These are phyloP conservation scores for Tulasnella sp. DNA, from an alignment of 768 basidiomycete species.

Conservation along the genomic window DNA sequence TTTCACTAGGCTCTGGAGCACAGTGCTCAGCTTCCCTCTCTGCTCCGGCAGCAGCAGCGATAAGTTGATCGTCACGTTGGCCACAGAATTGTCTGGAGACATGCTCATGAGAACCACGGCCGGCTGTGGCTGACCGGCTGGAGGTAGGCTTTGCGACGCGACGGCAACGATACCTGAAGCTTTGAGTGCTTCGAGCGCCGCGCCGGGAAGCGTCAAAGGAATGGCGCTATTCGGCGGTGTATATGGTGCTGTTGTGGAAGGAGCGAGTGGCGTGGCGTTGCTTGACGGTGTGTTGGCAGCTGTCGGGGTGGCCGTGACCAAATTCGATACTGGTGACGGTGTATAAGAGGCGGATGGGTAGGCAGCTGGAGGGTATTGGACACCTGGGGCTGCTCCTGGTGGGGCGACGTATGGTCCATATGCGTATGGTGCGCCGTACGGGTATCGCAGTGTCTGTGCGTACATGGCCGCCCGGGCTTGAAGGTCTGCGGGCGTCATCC, in stretches of 20 bases:
- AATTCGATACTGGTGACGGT: slow-evolving; percentile 10
- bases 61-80: slow-evolving; percentile 71
- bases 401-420: slow-evolving; percentile 46
- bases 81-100: slow-evolving; percentile 55
- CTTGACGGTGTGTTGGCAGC: slow-evolving; percentile 16
- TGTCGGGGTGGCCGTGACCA: slow-evolving; percentile 24
- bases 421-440: slow-evolving; percentile 38
- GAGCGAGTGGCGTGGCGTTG: background rate
- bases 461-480: background rate
- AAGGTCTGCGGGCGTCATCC: background rate
- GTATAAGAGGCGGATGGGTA: slow-evolving; percentile 14
- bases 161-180: slow-evolving; percentile 65
- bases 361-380: slow-evolving; percentile 25
- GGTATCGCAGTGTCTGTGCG: background rate
- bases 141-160: slow-evolving; percentile 41
- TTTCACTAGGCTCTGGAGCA: slow-evolving; percentile 5
- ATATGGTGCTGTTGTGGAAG: slow-evolving; percentile 25
- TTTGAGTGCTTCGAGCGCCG: slow-evolving; percentile 45
- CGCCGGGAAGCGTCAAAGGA: slow-evolving; percentile 62
- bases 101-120: slow-evolving; percentile 68
- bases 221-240: slow-evolving; percentile 27
- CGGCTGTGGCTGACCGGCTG: slow-evolving; percentile 49
- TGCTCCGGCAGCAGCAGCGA: slow-evolving; percentile 61
- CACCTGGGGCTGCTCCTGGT: slow-evolving; percentile 29
- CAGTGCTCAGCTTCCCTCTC: slow-evolving; percentile 22